Evolutionary conservation across 2,329 filamentous ascomycete species (phyloP).

Genomic region (Fusarium sp.): DNA sequence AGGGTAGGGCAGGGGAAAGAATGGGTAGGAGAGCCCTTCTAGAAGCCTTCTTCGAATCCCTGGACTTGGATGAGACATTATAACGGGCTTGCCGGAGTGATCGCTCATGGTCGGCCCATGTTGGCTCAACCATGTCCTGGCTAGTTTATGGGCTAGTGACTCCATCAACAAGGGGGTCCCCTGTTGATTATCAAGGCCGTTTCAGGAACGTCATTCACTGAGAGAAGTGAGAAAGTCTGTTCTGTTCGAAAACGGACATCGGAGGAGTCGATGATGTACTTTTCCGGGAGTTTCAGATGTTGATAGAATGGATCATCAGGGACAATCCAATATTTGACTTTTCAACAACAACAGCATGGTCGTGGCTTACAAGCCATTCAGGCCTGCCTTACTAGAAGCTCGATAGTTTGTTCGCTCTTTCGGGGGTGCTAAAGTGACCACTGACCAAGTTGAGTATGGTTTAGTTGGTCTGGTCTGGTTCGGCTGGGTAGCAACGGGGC

Average conservation of each 20-base stretch:
- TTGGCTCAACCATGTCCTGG: constrained; percentile 35
- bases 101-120: constrained; percentile 42
- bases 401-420: constrained; percentile 23
- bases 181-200: constrained; percentile 37
- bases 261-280: constrained; percentile 12
- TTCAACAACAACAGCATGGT: not conserved
- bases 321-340: not conserved
- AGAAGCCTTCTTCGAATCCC: constrained; percentile 48
- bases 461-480: not conserved
- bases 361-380: constrained; percentile 20
- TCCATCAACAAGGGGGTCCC: constrained; percentile 31
- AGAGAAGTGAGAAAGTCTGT: constrained; percentile 8
- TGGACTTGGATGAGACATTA: constrained; percentile 44
- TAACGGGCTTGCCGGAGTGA: constrained; percentile 47
- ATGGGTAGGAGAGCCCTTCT: constrained; percentile 40
- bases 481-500: constrained; percentile 16
- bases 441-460: not conserved
- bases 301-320: constrained; percentile 21
- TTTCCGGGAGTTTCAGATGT: constrained; percentile 8
- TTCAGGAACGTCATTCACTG: constrained; percentile 46
- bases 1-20: constrained; percentile 18
- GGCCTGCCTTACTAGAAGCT: constrained; percentile 25
- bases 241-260: constrained; percentile 9
- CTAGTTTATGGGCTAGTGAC: constrained; percentile 37
- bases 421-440: constrained; percentile 5